Conservation (phyloP, 176 grass and related monocot genomes). For the Eleusine coracana region DNA sequence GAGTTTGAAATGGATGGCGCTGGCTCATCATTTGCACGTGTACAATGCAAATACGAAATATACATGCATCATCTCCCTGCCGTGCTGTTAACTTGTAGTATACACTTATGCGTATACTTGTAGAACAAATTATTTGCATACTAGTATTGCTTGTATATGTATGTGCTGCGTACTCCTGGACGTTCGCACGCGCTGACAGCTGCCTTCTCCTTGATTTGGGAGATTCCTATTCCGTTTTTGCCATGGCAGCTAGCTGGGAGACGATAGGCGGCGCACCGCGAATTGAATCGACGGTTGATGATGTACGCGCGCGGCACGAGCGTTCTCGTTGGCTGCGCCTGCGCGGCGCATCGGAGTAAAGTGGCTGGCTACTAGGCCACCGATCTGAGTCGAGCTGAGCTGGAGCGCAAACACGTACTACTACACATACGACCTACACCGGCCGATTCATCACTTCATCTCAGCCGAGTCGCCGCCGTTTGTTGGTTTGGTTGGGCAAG, state of each 20-base stretch:
- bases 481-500: not conserved
- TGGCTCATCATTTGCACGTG: not conserved
- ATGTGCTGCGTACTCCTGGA: too few species aligned
- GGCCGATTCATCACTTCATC: not conserved
- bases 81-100: too few species aligned
- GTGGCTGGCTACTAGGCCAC: not conserved
- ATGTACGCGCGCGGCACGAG: not conserved
- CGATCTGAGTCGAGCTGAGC: not conserved
- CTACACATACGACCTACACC: too few species aligned
- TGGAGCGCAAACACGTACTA: not conserved
- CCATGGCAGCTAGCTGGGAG: not conserved
- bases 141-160: too few species aligned
- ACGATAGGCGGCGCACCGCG: not conserved
- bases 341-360: not conserved
- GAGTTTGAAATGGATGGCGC: not conserved
- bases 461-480: not conserved
- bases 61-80: too few species aligned
- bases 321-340: not conserved
- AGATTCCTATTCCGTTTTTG: not conserved
- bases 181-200: not conserved
- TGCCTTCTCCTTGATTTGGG: not conserved
- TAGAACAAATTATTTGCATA: not conserved
- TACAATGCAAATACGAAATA: not conserved
- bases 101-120: too few species aligned
- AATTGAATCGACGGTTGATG: not conserved